A percentile compares a stretch with the other conserved stretches of the same genome.
These are phyloP conservation scores for Aristolochia californica DNA, from an alignment of 164 flowering plant genomes.

Conservation along the genomic window DNA sequence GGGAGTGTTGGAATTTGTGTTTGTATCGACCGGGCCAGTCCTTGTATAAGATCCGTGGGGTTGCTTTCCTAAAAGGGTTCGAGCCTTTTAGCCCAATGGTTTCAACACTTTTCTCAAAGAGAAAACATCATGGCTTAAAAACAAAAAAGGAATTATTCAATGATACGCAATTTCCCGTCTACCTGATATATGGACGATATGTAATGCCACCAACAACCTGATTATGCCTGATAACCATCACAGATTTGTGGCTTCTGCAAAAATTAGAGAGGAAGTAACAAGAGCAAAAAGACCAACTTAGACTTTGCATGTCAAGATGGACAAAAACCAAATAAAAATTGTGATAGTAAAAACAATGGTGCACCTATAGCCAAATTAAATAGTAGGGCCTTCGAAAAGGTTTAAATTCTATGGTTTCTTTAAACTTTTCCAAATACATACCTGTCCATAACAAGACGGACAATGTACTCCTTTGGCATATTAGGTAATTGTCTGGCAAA, in stretches of 20 bases:
- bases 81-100: too few relatives aligned
- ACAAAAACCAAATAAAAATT: background rate
- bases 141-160: background rate
- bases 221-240: slow-evolving; percentile 85
- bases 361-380: too few relatives aligned
- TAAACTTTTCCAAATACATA: slow-evolving; percentile 6
- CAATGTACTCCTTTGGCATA: slow-evolving; percentile 99
- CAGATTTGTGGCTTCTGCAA: slow-evolving; percentile 90
- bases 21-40: too few relatives aligned
- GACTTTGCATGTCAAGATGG: background rate
- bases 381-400: too few relatives aligned
- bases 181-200: slow-evolving; percentile 92
- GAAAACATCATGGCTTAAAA: too few relatives aligned
- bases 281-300: background rate
- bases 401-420: background rate
- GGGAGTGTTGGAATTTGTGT: too few relatives aligned
- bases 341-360: background rate
- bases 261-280: background rate
- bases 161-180: slow-evolving; percentile 7
- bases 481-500: slow-evolving; percentile 95
- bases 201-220: slow-evolving; percentile 98
- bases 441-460: slow-evolving; percentile 99
- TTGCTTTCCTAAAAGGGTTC: too few relatives aligned
- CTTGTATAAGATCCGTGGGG: too few relatives aligned
- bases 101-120: too few relatives aligned